phyloP scores from a whole-genome alignment of 441 rosid genomes.

The Mallotus repandus region DNA sequence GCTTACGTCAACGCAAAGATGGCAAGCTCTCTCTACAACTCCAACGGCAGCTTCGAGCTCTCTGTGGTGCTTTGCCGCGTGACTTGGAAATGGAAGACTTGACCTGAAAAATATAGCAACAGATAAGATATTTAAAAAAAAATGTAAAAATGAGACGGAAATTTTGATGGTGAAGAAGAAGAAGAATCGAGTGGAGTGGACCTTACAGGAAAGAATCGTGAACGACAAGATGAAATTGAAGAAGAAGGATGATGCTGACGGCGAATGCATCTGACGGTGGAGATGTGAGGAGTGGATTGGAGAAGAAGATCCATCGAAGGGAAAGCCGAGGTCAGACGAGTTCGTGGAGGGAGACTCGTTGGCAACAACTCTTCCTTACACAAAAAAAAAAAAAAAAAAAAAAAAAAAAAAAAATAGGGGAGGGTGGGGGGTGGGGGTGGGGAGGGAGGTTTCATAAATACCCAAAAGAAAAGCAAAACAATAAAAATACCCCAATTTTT shows the following conservation, averaged over 20 bases:
- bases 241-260: constrained; percentile 10
- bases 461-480: too few species aligned
- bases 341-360: background rate
- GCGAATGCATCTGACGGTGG: constrained; percentile 38
- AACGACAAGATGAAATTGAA: constrained; percentile 27
- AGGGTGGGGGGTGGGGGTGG: too few species aligned
- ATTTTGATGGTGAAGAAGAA: background rate
- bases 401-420: too few species aligned
- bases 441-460: too few species aligned
- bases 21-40: constrained; percentile 79
- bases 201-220: constrained; percentile 50
- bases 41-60: constrained; percentile 77
- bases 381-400: background rate
- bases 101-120: constrained; percentile 37
- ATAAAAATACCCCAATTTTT: too few species aligned
- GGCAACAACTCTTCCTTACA: background rate
- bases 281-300: constrained; percentile 37
- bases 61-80: constrained; percentile 57
- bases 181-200: constrained; percentile 31
- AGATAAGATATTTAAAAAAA: background rate
- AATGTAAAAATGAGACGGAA: background rate
- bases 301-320: constrained; percentile 58
- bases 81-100: constrained; percentile 58
- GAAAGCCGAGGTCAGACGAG: background rate
- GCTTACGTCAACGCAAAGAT: constrained; percentile 71